Evolutionary conservation across 1,284 basidiomycete species (phyloP).

Genomic region (Cystobasidiaceae sp.): DNA sequence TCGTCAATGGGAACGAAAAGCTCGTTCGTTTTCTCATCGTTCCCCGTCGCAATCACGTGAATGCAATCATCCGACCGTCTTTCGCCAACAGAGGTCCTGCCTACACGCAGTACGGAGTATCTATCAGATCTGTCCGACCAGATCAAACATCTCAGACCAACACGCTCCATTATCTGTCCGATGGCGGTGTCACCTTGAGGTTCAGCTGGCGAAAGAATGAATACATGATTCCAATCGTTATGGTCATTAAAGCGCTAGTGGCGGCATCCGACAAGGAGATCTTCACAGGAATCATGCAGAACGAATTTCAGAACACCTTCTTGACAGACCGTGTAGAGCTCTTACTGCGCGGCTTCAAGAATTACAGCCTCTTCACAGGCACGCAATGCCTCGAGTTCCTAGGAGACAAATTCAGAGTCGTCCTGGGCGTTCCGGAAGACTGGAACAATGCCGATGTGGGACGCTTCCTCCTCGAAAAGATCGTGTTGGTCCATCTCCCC

Average conservation of each 20-base stretch:
- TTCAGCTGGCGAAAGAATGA: conserved; percentile 99
- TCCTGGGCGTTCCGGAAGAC: conserved; percentile 86
- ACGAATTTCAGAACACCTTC: conserved; percentile 96
- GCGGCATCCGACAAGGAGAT: conserved; percentile 94
- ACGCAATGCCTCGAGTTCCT: conserved; percentile 91
- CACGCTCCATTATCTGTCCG: conserved; percentile 92
- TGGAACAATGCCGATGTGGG: conserved; percentile 82
- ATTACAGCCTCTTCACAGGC: conserved; percentile 81
- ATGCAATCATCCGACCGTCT: conserved; percentile 75
- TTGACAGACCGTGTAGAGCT: conserved; percentile 95
- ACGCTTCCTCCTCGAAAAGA: conserved; percentile 72
- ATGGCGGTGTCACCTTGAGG: conserved; percentile 89
- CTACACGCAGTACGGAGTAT: conserved; percentile 89
- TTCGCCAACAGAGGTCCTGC: conserved; percentile 89
- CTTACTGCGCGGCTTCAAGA: conserved; percentile 95
- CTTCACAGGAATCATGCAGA: conserved; percentile 95
- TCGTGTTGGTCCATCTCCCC: conserved; percentile 86
- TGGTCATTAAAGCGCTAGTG: conserved; percentile 92
- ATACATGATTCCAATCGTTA: conserved; percentile 97
- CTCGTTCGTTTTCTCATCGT: conserved; percentile 95
- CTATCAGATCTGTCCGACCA: conserved; percentile 87
- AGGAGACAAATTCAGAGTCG: conserved; percentile 95
- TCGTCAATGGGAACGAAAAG: conserved; percentile 98
- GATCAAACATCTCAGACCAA: conserved; percentile 93
- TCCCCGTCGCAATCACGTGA: conserved; percentile 81